phyloP scores from a whole-genome alignment of 371 early-diverging fungal genomes.

The Mortierella sp. region DNA sequence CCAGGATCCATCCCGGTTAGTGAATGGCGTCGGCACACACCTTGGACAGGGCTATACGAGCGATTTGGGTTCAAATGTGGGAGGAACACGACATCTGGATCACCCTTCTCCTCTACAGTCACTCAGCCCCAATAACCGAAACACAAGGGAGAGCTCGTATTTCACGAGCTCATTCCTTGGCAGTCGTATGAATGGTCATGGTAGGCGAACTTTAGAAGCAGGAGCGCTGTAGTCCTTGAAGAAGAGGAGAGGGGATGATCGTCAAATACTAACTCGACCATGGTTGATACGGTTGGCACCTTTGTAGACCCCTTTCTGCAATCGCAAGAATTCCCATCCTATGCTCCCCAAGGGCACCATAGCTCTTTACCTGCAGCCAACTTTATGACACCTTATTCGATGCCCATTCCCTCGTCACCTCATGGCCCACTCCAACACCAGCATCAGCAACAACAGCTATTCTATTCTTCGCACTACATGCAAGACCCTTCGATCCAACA shows the following conservation, averaged over 20 bases:
- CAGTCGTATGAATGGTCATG: slow-evolving; percentile 30
- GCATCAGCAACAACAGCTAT: slow-evolving; percentile 34
- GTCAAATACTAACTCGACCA: too few species aligned
- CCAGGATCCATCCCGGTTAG: slow-evolving; percentile 18
- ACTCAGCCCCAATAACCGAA: slow-evolving; percentile 28
- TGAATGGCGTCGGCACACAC: slow-evolving; percentile 5
- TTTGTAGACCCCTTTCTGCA: slow-evolving; percentile 36
- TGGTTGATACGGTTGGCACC: too few species aligned
- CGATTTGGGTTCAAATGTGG: background rate
- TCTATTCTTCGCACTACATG: slow-evolving; percentile 16
- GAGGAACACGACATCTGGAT: slow-evolving; percentile 5
- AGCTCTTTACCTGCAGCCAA: slow-evolving; percentile 30
- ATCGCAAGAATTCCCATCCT: slow-evolving; percentile 32
- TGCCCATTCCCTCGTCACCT: slow-evolving; percentile 29
- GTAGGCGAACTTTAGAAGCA: background rate
- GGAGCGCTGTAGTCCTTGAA: too few species aligned
- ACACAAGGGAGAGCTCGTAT: slow-evolving; percentile 30
- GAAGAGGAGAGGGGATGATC: too few species aligned
- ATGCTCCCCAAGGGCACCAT: slow-evolving; percentile 31
- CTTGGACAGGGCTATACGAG: slow-evolving; percentile 13
- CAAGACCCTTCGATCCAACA: slow-evolving; percentile 8
- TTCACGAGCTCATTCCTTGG: slow-evolving; percentile 48
- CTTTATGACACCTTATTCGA: slow-evolving; percentile 41
- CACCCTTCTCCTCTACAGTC: slow-evolving; percentile 6
- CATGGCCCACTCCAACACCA: slow-evolving; percentile 26